Percentiles rank a stretch among this genome's conserved stretches.
These are phyloP conservation scores for Pythium aristosporum DNA, from an alignment of 352 stramenopile species.

Conservation along the genomic window DNA sequence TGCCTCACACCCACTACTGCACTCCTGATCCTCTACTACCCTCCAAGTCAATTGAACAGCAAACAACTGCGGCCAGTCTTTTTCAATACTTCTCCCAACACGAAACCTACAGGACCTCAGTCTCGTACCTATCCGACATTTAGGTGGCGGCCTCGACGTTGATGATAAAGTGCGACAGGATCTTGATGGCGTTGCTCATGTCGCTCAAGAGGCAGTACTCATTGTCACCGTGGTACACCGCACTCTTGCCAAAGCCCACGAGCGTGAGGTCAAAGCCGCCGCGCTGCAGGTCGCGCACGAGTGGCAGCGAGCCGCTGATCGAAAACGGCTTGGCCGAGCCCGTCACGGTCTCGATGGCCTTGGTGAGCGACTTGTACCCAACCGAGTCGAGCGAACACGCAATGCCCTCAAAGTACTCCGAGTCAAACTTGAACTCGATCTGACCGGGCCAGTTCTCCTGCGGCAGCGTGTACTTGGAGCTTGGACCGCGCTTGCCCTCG, in stretches of 20 bases:
- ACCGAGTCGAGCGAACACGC: slow-evolving; percentile 90
- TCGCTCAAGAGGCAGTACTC: slow-evolving; percentile 88
- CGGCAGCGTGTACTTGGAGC: slow-evolving; percentile 91
- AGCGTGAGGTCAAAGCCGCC: slow-evolving; percentile 75
- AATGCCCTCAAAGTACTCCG: slow-evolving; percentile 87
- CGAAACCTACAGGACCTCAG: not conserved
- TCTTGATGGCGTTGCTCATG: slow-evolving; percentile 86
- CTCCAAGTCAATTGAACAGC: no score
- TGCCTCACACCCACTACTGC: not conserved
- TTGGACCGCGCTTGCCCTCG: slow-evolving; percentile 78
- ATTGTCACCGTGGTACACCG: slow-evolving; percentile 92
- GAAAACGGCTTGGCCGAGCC: slow-evolving; percentile 87
- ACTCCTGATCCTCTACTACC: not conserved
- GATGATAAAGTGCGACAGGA: slow-evolving; percentile 80
- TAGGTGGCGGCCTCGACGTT: slow-evolving; percentile 53
- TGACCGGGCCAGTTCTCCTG: slow-evolving; percentile 76
- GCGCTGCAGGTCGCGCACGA: slow-evolving; percentile 79
- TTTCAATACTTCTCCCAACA: not conserved
- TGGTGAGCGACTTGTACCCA: slow-evolving; percentile 83
- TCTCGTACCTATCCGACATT: not conserved
- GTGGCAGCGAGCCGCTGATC: slow-evolving; percentile 85
- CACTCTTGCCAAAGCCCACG: slow-evolving; percentile 75
- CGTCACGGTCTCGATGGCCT: slow-evolving; percentile 77
- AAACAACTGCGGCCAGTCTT: no score
- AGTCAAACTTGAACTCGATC: slow-evolving; percentile 86